phyloP scores from a whole-genome alignment of 495 filamentous ascomycete genomes.

The Podospora pseudocomata region DNA sequence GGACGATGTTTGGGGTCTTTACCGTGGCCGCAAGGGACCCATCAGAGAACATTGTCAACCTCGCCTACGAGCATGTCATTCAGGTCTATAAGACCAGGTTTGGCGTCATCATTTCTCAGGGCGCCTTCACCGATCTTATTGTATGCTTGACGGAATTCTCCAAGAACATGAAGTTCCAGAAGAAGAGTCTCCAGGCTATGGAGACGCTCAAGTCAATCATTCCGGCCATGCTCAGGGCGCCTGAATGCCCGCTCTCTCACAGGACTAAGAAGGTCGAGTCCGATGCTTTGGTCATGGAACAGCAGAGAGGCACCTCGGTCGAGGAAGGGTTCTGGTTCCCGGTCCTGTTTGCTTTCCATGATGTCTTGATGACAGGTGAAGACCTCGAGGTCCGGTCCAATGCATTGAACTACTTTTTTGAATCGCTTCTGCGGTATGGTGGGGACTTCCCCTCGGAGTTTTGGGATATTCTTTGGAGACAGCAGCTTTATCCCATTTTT shows the following conservation, averaged over 20 bases:
- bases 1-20: conserved; percentile 99
- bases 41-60: conserved; percentile 91
- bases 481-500: conserved; percentile 96
- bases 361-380: conserved; percentile 98
- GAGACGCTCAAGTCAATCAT: conserved; percentile 89
- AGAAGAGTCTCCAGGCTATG: conserved; percentile 95
- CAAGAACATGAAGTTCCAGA: conserved; percentile 96
- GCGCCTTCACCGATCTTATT: conserved; percentile 92
- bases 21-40: conserved; percentile 90
- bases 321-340: conserved; percentile 99
- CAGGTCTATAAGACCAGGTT: conserved; percentile 98
- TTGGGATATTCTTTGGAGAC: conserved; percentile 97
- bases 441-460: conserved; percentile 90
- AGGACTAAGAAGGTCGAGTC: conserved; percentile 21
- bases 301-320: conserved; percentile 61
- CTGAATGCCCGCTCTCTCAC: conserved; percentile 86
- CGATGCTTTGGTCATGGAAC: conserved; percentile 34
- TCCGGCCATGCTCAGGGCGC: conserved; percentile 88
- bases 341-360: conserved; percentile 95
- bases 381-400: conserved; percentile 96
- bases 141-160: conserved; percentile 97
- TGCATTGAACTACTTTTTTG: conserved; percentile 93
- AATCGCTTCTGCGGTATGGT: conserved; percentile 83
- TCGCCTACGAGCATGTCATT: conserved; percentile 94
- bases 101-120: conserved; percentile 91